Evolutionary conservation across 495 filamentous ascomycete genomes (phyloP).

Genomic region (Aspergillus avenaceus): DNA sequence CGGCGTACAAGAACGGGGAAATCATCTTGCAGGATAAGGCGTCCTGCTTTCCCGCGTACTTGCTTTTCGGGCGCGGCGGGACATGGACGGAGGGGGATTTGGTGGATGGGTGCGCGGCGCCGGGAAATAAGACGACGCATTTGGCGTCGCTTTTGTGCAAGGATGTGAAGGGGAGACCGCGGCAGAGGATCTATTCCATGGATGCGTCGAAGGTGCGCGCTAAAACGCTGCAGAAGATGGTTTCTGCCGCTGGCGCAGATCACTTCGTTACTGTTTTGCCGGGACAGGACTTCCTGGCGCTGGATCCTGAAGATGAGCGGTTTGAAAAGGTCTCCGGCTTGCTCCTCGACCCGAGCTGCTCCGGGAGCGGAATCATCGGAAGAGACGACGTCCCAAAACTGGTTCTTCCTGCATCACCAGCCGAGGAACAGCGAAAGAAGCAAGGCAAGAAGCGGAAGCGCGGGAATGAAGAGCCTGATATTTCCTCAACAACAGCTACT

Average conservation of each 20-base stretch:
- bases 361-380: conserved; percentile 89
- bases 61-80: conserved; percentile 52
- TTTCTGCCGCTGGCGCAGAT: conserved; percentile 67
- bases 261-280: conserved; percentile 58
- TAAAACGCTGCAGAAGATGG: conserved; percentile 75
- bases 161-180: conserved; percentile 13
- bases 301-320: conserved; percentile 54
- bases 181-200: conserved; percentile 37
- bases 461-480: conserved; percentile 16
- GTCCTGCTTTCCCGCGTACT: conserved; percentile 88
- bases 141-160: conserved; percentile 65
- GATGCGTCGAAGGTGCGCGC: conserved; percentile 51
- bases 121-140: conserved; percentile 97
- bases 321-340: conserved; percentile 63
- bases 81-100: conserved; percentile 62
- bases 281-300: conserved; percentile 73
- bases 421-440: conserved; percentile 23
- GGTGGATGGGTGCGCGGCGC: conserved; percentile 87
- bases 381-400: conserved; percentile 69
- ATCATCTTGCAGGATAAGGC: conserved; percentile 96
- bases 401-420: conserved; percentile 34
- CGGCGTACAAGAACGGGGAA: conserved; percentile 68
- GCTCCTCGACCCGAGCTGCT: conserved; percentile 89
- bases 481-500: background rate
- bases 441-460: conserved; percentile 43